Evolutionary conservation across 2,329 filamentous ascomycete genomes (phyloP), one percentile per base, ranked within the genome.

Genomic region (Cladorrhinum sp.): DNA sequence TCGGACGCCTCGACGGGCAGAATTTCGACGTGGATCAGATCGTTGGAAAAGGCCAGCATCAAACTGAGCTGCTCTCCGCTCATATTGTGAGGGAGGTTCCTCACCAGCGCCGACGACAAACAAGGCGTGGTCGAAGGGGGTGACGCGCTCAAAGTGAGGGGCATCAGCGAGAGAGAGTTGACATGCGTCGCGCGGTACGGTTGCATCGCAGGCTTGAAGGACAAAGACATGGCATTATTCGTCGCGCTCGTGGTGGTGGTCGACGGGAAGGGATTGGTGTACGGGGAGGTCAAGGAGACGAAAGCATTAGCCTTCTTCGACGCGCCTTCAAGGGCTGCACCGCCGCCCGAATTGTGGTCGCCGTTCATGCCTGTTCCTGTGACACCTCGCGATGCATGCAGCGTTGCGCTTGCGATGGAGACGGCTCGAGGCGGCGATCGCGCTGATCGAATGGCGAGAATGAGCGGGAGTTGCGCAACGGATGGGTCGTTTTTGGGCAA

Each of bases 41-140:
- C 83, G 65, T 85, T 78, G 55, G 81, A 84, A 73, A 83, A 86
- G 48, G 85, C 75, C 32, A 84, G 76, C 83, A 87, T 86, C 27
- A 83, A 71, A 51, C 79, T 76, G 55, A 87, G 67, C 23, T 78
- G 77, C 55, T 85, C 79, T 55, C 84, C 79, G 1, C 80, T 79
- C 2, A 80, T 83, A 65, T 81, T 80, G 54, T 76, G 64, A 1
- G 84, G 83, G 12, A 87, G 75, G 64, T 79, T 77, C 56, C 81
- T 81, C 62, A 87, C 82, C 51, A 84, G 69, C 36, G 85, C 75
- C 22, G 78, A 69, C 66, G 76, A 71, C 55, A 73, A 70, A 52
- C 75, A 54, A 57, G 74, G 51, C n/a, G 73, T 64, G 16, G 74
- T 70, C 59, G 68, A 69, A 60, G 74, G 69, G 63, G 75, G 78